Evolutionary conservation across 257 asterid genomes (phyloP), one percentile per base, ranked within the genome.

Genomic region (Scutellaria galericulata): DNA sequence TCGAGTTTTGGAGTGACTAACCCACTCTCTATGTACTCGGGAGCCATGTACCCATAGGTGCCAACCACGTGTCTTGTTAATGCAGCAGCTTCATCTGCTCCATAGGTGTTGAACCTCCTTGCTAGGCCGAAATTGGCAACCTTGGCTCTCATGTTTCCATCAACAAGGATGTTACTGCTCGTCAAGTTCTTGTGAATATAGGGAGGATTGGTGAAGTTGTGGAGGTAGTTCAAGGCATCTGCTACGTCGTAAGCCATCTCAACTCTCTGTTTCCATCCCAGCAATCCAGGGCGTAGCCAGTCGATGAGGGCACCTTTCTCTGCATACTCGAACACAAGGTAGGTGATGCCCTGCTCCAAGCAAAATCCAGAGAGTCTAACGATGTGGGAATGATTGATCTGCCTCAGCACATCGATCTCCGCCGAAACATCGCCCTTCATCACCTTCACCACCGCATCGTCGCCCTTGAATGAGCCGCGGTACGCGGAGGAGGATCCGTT

Each of bases 121-220:
- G 89, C 82, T 14, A 82, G 69, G 6, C 87, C 83, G 15, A 86
- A 86, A 27, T 85, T 83, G 7, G 79, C 69, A 7, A 87, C 61
- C 76, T 89, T 89, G 56, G 83, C 91, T 71, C 91, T 78, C 83
- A 66, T 73, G 79, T 76, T 72, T 4, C 73, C 73, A 51, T 89
- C 91, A 48, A 89, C 66, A 52, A 89, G 83, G 55, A 89, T 50
- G 67, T 83, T 89, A 67, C 77, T 74, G 75, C 83, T 83, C 69
- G 77, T 89, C 77, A 86, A 65, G 70, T 89, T 87, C 82, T 87
- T 89, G 78, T 85, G 96, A 60, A 89, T 66, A 78, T 80, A 80
- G 0, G 93, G 88, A 3, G 93, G 96, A 41, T 56, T 77, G 48
- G 89, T 81, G 81, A 85, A 87, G 66, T 82, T 85, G 75, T 89